Conservation (phyloP, 257 asterid species). For the Jaltomata sinuosa region DNA sequence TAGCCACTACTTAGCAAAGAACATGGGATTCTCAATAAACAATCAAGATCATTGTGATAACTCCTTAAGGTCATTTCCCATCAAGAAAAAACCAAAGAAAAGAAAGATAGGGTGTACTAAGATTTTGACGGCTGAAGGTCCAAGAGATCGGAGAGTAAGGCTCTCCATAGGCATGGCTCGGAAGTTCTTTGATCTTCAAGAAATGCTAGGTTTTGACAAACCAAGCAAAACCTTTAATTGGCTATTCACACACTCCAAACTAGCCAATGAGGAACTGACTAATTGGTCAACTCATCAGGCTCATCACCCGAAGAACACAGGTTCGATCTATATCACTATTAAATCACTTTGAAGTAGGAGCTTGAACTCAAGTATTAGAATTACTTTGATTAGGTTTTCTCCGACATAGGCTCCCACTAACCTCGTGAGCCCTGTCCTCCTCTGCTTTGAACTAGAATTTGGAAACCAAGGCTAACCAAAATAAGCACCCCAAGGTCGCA, state of each 20-base stretch:
- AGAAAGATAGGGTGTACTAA: conserved; percentile 60
- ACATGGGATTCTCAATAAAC: not conserved
- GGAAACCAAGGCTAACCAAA: no score
- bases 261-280: conserved; percentile 56
- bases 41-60: not conserved
- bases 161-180: conserved; percentile 71
- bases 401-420: no score
- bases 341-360: no score
- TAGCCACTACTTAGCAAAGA: conserved; percentile 7
- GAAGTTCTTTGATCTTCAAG: conserved; percentile 88
- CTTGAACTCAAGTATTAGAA: no score
- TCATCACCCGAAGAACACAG: not conserved
- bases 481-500: no score
- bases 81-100: conserved; percentile 14
- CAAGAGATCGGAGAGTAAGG: conserved; percentile 71
- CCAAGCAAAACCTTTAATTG: conserved; percentile 90
- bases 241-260: conserved; percentile 58
- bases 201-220: conserved; percentile 64
- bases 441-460: no score
- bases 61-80: not conserved
- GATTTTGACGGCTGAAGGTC: conserved; percentile 71
- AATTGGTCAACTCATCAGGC: conserved; percentile 4
- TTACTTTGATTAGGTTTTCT: no score
- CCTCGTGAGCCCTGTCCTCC: no score
- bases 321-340: no score